Evolutionary conservation across 805 yeast genomes (phyloP).

Genomic region (Ogataea ramenticola): DNA sequence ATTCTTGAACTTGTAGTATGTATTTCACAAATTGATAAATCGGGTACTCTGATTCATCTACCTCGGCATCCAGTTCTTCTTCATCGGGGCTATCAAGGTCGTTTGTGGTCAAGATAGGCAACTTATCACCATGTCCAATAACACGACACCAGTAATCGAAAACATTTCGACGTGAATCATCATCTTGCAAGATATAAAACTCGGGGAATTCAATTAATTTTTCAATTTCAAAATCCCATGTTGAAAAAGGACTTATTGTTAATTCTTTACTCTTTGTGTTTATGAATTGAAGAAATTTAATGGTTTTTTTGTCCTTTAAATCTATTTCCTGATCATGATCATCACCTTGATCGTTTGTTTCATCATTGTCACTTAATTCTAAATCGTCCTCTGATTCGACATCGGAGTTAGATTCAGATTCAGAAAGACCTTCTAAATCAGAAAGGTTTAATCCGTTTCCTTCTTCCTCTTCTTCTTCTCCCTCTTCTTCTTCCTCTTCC

Average conservation of each 20-base stretch:
- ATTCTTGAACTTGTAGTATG: not conserved
- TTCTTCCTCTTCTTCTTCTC: conserved; percentile 5
- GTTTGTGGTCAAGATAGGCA: too few relatives aligned
- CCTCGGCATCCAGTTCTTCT: too few relatives aligned
- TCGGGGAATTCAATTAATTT: conserved; percentile 15
- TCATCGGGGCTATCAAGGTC: too few relatives aligned
- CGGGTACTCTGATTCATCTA: not conserved
- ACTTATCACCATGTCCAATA: not conserved
- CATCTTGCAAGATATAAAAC: conserved; percentile 13
- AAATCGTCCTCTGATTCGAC: too few relatives aligned
- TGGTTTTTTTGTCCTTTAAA: not conserved
- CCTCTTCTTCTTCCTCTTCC: conserved; percentile 2
- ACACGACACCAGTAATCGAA: conserved; percentile 18
- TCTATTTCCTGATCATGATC: not conserved
- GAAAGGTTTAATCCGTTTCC: conserved; percentile 9
- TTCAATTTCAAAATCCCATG: conserved; percentile 18
- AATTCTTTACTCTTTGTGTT: not conserved
- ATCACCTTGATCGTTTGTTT: not conserved
- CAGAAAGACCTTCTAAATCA: conserved; percentile 8
- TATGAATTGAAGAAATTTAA: not conserved
- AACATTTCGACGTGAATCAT: conserved; percentile 10
- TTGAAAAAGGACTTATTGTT: conserved; percentile 12
- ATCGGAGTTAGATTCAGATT: not conserved
- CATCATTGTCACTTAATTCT: not conserved
- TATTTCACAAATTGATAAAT: conserved; percentile 6